Evolutionary conservation across 2,329 filamentous ascomycete genomes (phyloP), one percentile per base, ranked within the genome.

Genomic region (Monosporascus sp.): DNA sequence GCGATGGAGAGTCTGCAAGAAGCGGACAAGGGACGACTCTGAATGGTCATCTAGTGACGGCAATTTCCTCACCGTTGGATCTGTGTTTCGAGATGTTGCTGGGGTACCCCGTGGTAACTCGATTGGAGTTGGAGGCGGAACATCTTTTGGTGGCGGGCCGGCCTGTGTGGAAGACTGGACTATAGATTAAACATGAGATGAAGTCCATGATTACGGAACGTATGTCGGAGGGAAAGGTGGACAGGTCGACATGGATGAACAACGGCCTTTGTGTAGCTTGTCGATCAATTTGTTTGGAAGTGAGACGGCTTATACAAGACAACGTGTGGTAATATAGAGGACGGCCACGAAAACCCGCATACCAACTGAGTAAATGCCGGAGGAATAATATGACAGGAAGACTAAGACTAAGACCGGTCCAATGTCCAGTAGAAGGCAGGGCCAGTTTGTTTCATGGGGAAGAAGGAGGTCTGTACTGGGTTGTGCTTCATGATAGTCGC

Each of bases 121-220:
- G 58, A 85, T 64, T 20, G 80, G 78, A 7, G 81, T 85, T 45
- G 81, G 74, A 40, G 78, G 74, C n/a, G 80, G 80, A 14, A 84
- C 73, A 55, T 83, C 73, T 60, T 78, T 75, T 20, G 78, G 76
- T 38, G 63, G 63, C 24, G 62, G 57, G 22, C 60, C 62, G 48
- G 65, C 54, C 26, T 26, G 22, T 46, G 55, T 51, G 45, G 61
- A 46, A 48, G 60, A 53, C 52, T 63, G 58, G 54, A 60, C 66
- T 68, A 56, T 54, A 56, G 54, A 60, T 56, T 51, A 60, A 46
- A 52, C 37, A 57, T 63, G 55, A 65, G 54, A 57, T 55, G 58
- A 53, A 45, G 53, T 54, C 43, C 37, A 45, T 37, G 26, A 35
- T 51, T 45, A 51, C 47, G 47, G 40, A 43, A 20, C 11, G 31